A percentile compares a stretch with the other conserved stretches of the same genome.
Conservation (phyloP, 2,329 filamentous ascomycete genomes). For the Penicillium oxalicum region DNA sequence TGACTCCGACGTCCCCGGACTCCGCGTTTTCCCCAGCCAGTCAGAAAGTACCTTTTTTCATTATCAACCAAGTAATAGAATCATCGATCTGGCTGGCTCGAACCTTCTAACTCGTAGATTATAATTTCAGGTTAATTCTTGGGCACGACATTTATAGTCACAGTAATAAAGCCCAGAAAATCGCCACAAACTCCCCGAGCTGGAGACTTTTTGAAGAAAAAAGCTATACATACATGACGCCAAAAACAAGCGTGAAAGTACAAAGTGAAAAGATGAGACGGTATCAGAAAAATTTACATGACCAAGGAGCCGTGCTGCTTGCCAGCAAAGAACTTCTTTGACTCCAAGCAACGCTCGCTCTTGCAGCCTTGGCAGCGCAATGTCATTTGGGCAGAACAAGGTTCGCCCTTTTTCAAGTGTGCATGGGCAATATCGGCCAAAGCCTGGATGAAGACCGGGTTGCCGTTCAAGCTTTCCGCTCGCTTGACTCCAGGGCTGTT, state of each 20-base stretch:
- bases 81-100: neutral
- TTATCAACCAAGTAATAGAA: neutral
- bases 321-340: slow-evolving; percentile 59
- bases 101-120: neutral
- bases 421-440: slow-evolving; percentile 78
- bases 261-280: slow-evolving; percentile 1
- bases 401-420: slow-evolving; percentile 65
- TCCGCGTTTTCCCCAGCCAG: neutral
- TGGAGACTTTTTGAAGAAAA: slow-evolving; percentile 4
- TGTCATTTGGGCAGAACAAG: slow-evolving; percentile 80
- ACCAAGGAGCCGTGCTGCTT: slow-evolving; percentile 32
- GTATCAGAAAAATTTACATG: slow-evolving; percentile 6
- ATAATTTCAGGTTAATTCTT: neutral
- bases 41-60: too few species aligned
- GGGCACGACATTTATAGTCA: too few species aligned
- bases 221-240: too few species aligned
- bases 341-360: slow-evolving; percentile 76
- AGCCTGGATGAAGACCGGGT: slow-evolving; percentile 80
- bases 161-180: too few species aligned
- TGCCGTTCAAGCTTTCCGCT: slow-evolving; percentile 87
- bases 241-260: slow-evolving; percentile 1
- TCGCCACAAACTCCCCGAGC: neutral
- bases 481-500: slow-evolving; percentile 77
- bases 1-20: slow-evolving; percentile 10
- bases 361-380: slow-evolving; percentile 89